These are phyloP conservation scores for Termitomyces sp. DNA, from an alignment of 768 basidiomycete genomes.

Conservation along the genomic window DNA sequence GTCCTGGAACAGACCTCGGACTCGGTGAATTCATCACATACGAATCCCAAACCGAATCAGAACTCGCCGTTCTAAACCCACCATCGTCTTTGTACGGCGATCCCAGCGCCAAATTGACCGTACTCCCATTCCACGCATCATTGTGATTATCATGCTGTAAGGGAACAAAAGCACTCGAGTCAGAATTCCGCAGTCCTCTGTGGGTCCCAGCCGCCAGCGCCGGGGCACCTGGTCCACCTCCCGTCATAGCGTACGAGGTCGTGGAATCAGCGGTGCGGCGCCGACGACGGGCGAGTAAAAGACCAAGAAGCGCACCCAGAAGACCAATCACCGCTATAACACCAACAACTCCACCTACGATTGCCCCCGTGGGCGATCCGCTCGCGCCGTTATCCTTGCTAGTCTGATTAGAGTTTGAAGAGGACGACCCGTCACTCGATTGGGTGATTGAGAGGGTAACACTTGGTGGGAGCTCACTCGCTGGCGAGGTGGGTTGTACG, in stretches of 20 bases:
- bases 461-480: constrained; percentile 44
- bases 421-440: constrained; percentile 20
- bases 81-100: constrained; percentile 23
- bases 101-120: constrained; percentile 32
- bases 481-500: constrained; percentile 41
- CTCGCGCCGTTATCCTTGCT: constrained; percentile 11
- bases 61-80: constrained; percentile 25
- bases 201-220: constrained; percentile 17
- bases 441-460: constrained; percentile 39
- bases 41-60: constrained; percentile 25
- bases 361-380: constrained; percentile 32
- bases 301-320: constrained; percentile 47
- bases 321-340: constrained; percentile 48
- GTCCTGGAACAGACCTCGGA: not conserved
- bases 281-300: constrained; percentile 47
- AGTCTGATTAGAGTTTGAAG: constrained; percentile 7
- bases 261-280: constrained; percentile 36
- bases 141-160: constrained; percentile 57
- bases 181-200: constrained; percentile 41
- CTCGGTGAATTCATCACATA: constrained; percentile 22
- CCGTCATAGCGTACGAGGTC: constrained; percentile 21
- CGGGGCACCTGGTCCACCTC: constrained; percentile 11
- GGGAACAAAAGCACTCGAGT: constrained; percentile 71
- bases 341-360: constrained; percentile 48
- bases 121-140: constrained; percentile 56